A percentile compares a stretch with the other conserved stretches of the same genome.
These are phyloP conservation scores for Aspergillus ellipticus DNA, from an alignment of 495 filamentous ascomycete species.

Conservation along the genomic window DNA sequence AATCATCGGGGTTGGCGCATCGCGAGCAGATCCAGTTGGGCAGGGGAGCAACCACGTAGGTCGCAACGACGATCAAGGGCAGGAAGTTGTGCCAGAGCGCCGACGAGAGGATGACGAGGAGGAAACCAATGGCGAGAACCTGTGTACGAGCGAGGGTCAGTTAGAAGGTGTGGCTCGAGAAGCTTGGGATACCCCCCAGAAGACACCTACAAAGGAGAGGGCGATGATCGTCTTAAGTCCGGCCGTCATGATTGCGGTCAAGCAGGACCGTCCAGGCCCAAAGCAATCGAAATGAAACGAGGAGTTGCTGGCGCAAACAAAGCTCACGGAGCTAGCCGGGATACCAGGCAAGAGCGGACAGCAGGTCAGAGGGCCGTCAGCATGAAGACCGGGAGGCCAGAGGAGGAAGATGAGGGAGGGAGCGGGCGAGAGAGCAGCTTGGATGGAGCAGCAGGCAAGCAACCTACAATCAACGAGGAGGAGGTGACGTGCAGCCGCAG, in stretches of 20 bases:
- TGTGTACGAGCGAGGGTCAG: slow-evolving; percentile 29
- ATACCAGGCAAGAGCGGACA: neutral
- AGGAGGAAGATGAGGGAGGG: neutral
- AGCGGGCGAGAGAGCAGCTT: neutral
- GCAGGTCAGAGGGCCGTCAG: neutral
- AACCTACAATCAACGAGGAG: neutral
- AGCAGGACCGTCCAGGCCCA: slow-evolving; percentile 17
- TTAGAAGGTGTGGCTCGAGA: neutral
- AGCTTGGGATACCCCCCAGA: neutral
- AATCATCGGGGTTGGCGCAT: slow-evolving; percentile 93
- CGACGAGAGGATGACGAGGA: slow-evolving; percentile 96
- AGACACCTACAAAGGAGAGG: slow-evolving; percentile 78
- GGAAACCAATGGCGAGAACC: slow-evolving; percentile 97
- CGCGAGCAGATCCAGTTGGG: slow-evolving; percentile 92
- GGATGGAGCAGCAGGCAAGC: neutral
- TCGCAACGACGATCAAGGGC: slow-evolving; percentile 89
- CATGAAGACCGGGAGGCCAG: neutral
- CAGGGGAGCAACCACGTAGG: slow-evolving; percentile 88
- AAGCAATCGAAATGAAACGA: slow-evolving; percentile 2
- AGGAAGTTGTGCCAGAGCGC: slow-evolving; percentile 92
- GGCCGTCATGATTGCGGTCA: slow-evolving; percentile 67
- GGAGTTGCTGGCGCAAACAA: neutral
- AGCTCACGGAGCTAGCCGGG: neutral
- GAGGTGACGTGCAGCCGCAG: neutral
- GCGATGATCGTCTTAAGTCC: slow-evolving; percentile 98